Evolutionary conservation across 106 monocot genomes (phyloP), one percentile per base, ranked within the genome.

Genomic region (Narthecium ossifragum): DNA sequence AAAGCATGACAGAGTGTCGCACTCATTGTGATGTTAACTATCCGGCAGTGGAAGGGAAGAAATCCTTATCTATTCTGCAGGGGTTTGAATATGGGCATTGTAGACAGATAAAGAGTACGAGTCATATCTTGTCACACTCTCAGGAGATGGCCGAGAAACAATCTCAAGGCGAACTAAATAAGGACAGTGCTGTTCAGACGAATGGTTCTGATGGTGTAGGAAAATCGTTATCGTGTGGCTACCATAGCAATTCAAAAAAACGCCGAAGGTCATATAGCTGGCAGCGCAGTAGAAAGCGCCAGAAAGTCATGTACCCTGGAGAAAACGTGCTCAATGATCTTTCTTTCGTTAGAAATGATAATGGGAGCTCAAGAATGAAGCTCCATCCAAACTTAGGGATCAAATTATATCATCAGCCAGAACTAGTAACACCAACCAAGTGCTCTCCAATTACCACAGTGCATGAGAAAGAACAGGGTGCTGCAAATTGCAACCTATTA

Each of bases 261-360:
- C 60, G 27, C 38, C 11, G 20, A 7, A 59, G 69, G 51, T 17
- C 30, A 20, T 69, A 34, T 29, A 69, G 69, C 26, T 69, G 69
- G 69, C 59, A 69, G 20, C 59, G 69, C 4, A 59, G 51, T 12
- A 69, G 32, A 39, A 69, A 48, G 48, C 2, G 8, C 11, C 57
- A 60, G 50, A 25, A 47, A 15, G 24, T 30, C 8, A 55, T 7
- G 4, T 27, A 10, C 29, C 17, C 30, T 26, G 43, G 22, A 38
- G 17, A 18, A 46, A 46, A 59, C 13, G 22, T 18, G 11, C 6
- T 12, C 6, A 52, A 37, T 28, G 36, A 37, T 12, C 13, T 13
- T 43, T 13, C 12, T 27, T 14, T 18, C 4, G 15, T 17, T 6
- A 15, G 8, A 50, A 31, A 26, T 22, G 26, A 62, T 63, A 17